A percentile compares a stretch with the other conserved stretches of the same genome.
Conservation (phyloP, 1,139 yeast genomes). For the Chernovozyma sophiae-reginae region DNA sequence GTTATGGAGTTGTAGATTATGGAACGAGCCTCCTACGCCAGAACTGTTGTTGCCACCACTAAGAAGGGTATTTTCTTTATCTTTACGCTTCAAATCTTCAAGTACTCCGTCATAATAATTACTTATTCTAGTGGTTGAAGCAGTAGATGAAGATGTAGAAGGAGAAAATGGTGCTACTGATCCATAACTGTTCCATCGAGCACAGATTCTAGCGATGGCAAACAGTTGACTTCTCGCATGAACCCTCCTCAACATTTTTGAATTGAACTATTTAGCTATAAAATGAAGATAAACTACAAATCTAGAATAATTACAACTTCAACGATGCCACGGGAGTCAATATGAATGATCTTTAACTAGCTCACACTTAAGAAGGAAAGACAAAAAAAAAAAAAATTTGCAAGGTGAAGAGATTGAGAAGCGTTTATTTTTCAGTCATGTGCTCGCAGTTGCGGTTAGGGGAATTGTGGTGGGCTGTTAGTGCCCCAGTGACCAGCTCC, state of each 20-base stretch:
- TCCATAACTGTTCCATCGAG: not conserved
- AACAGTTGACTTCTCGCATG: not conserved
- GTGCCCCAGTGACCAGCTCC: too few species aligned
- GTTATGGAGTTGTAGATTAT: conserved; percentile 11
- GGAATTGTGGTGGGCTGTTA: too few species aligned
- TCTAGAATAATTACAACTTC: too few species aligned
- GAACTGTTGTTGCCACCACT: not conserved
- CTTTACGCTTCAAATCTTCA: conserved; percentile 5
- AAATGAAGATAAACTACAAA: too few species aligned
- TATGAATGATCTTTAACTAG: too few species aligned
- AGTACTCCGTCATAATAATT: conserved; percentile 4
- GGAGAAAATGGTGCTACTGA: not conserved
- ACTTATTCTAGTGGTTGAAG: not conserved
- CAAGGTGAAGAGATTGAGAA: too few species aligned
- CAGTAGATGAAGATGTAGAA: not conserved
- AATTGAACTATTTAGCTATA: too few species aligned
- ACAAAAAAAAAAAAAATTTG: too few species aligned
- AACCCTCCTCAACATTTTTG: not conserved
- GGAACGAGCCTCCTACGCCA: conserved; percentile 1
- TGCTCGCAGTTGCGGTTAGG: too few species aligned
- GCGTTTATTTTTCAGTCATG: too few species aligned
- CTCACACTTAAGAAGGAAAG: too few species aligned
- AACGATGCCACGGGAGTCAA: too few species aligned
- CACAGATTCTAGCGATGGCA: not conserved
- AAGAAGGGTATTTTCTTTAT: conserved; percentile 1